These are phyloP conservation scores for Candida qinlingensis DNA, from an alignment of 805 yeast species.

Conservation along the genomic window DNA sequence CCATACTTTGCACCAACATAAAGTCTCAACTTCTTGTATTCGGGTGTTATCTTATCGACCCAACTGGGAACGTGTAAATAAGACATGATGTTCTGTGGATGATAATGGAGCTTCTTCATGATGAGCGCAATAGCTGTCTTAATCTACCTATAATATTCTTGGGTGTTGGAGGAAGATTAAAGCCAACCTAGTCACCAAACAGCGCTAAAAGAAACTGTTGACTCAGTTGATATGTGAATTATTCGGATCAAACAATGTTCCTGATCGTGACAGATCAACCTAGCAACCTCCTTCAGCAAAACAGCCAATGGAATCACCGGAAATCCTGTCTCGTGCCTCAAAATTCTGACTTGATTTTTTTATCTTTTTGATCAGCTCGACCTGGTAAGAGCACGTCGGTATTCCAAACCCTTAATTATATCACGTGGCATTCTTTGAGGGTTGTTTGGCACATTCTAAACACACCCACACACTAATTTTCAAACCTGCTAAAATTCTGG, in stretches of 20 bases:
- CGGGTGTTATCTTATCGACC: conserved; percentile 22
- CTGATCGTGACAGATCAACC: too few species aligned
- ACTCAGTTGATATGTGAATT: too few species aligned
- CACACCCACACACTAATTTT: not conserved
- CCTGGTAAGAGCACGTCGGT: not conserved
- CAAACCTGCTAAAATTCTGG: not conserved
- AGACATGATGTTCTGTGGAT: conserved; percentile 14
- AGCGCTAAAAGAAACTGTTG: too few species aligned
- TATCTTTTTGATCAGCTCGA: conserved; percentile 3
- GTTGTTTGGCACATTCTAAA: too few species aligned
- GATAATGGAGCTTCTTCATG: conserved; percentile 6
- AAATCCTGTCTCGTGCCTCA: not conserved
- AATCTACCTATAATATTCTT: too few species aligned
- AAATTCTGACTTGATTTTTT: not conserved
- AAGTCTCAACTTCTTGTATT: conserved; percentile 27
- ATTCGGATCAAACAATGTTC: too few species aligned
- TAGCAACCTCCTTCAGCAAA: not conserved
- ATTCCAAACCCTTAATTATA: too few species aligned
- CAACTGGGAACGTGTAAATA: conserved; percentile 20
- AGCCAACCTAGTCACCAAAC: too few species aligned
- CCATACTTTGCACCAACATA: conserved; percentile 32
- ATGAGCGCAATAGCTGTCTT: too few species aligned
- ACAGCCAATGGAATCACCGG: not conserved
- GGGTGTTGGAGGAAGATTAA: too few species aligned
- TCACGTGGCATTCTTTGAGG: too few species aligned